These are phyloP conservation scores for Amoebophrya sp. DNA, from an alignment of 169 alveolate species.

Conservation along the genomic window DNA sequence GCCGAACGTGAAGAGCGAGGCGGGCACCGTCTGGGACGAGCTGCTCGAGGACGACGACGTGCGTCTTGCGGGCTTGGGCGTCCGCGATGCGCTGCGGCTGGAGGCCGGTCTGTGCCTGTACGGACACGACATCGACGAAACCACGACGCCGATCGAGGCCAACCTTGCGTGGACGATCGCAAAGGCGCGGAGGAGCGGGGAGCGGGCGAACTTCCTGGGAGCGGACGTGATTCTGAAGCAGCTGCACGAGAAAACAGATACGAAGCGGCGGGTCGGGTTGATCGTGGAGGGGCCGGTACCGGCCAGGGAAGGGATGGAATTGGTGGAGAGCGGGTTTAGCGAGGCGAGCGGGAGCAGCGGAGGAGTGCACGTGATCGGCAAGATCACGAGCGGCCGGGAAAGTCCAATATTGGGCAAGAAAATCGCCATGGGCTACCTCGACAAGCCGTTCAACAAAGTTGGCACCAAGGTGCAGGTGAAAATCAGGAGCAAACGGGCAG, in stretches of 20 bases:
- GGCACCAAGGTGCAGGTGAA: slow-evolving; percentile 25
- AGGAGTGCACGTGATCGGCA: slow-evolving; percentile 45
- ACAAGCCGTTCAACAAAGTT: slow-evolving; percentile 19
- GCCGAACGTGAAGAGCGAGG: neutral
- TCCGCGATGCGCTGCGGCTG: slow-evolving; percentile 61
- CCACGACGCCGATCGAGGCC: slow-evolving; percentile 53
- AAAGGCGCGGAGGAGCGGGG: slow-evolving; percentile 40
- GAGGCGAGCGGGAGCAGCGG: neutral
- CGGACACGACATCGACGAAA: slow-evolving; percentile 55
- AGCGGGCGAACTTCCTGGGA: slow-evolving; percentile 23
- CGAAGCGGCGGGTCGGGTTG: slow-evolving; percentile 3
- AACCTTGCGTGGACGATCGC: slow-evolving; percentile 54
- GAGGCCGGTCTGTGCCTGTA: slow-evolving; percentile 68
- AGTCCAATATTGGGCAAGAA: slow-evolving; percentile 47
- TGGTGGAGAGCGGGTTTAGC: neutral
- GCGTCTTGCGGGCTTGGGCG: slow-evolving; percentile 56
- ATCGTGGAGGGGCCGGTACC: neutral
- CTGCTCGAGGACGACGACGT: slow-evolving; percentile 2
- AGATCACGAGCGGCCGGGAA: slow-evolving; percentile 49
- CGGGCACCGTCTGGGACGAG: neutral
- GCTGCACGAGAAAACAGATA: slow-evolving; percentile 9
- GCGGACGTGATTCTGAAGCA: slow-evolving; percentile 8
- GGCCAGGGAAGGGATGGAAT: neutral
- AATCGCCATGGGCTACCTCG: slow-evolving; percentile 53
- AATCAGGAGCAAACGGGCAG: slow-evolving; percentile 35